Base-by-base conservation (phyloP, 768 basidiomycete species). In the Cystofilobasidium macerans region DNA sequence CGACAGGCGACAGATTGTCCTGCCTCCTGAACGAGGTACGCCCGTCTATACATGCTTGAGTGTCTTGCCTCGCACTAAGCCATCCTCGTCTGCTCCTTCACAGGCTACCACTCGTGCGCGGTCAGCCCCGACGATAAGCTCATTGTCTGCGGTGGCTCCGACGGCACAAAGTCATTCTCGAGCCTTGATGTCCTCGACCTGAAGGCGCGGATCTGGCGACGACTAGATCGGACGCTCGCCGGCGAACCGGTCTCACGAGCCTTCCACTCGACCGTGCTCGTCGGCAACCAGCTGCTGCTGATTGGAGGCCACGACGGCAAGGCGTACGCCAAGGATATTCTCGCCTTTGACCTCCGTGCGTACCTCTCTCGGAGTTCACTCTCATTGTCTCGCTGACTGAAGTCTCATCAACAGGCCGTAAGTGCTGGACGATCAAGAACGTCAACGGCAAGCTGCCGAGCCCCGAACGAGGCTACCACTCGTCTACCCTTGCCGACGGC, bases 41-140 rank as follows among this genome's bases (percentile, higher is more conserved):
- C n/a, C 51, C 32, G 20, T 16, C 45, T 47, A 1, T 9, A 6
- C 6, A 1, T 24, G 45, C 4, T 24, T 47, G 45, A 24, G 11
- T n/a, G 9, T 20, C 12, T 11, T 43, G 9, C 5, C 51, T 6
- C 28, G 26, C 16, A 9, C 45, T 24, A 11, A 24, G n/a, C 45
- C 45, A 18, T 22, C 24, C 24, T 48, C 24, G 20, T 22, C 9
- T 48, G 12, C 20, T 26, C 48, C 28, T 5, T 36, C 32, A 3
- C 35, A 63, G 93, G 92, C 0, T 97, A 97, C 72, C 92, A 95
- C 76, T 87, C 89, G 0, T 87, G 90, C 40, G 93, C 90, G 72
- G 78, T 95, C 33, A 82, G 22, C 7, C n/a, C 94, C 7, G 85
- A 86, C 33, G 84, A 86, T 69, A 81, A 86, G 65, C 91, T 94